Evolutionary conservation across 805 yeast genomes (phyloP), one percentile per base, ranked within the genome.

Genomic region (Lipomyces oligophaga): DNA sequence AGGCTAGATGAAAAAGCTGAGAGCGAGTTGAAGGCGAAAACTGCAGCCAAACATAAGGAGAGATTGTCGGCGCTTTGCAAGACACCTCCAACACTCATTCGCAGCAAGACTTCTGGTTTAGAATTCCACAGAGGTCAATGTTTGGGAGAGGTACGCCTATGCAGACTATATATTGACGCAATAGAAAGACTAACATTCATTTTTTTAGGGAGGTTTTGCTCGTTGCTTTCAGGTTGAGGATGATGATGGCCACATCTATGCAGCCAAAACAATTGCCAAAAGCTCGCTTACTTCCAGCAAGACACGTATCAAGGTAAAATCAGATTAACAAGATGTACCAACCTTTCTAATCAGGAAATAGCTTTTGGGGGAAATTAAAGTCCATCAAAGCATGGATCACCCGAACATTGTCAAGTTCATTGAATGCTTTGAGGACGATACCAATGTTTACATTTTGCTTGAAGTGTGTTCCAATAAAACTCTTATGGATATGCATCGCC

Each of bases 181-280:
- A 18, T 13, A 19, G 7, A 43, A 4, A 4, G 8, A 3, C 11
- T 21, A n/a, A 3, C 8, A 26, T 26, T 10, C 13, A 13, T 26
- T 26, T 10, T 13, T 26, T 22, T 40, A 60, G 58, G 99, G 99
- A 51, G 99, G 99, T 0, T 93, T 93, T 72, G 99, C 98, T 15
- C 79, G 97, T 63, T 93, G 99, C 64, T 93, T 93, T 69, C 97
- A 93, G 66, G 93, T 93, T 74, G 86, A 84, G 63, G 96, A 89
- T 67, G 83, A 87, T 52, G 72, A 77, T 55, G 97, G 97, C 28
- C 78, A 79, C 61, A 76, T 85, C 1, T 93, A 74, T 67, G 99
- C 98, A 16, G 98, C 98, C 26, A 93, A 93, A 63, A 94, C 98
- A 0, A 95, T 93, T 30, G 98, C 99, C 44, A 93, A 93, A 67